phyloP scores from a whole-genome alignment of 352 stramenopile species.

The Phytophthora multivora region DNA sequence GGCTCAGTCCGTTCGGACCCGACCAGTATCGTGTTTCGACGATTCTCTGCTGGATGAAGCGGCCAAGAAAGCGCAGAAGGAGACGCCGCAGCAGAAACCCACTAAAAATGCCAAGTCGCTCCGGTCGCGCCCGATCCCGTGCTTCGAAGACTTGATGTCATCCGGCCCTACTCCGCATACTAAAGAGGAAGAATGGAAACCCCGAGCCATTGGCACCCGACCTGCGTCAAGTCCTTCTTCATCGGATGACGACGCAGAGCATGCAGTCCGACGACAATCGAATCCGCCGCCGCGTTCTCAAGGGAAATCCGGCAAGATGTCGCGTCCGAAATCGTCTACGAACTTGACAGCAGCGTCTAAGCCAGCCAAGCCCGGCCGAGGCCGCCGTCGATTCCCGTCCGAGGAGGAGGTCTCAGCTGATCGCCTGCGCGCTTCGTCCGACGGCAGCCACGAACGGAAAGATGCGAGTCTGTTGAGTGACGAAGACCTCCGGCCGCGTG shows the following conservation, averaged over 20 bases:
- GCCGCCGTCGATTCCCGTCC: conserved; percentile 6
- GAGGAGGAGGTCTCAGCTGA: conserved; percentile 8
- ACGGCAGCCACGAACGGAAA: conserved; percentile 5
- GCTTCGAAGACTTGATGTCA: conserved; percentile 25
- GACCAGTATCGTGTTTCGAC: conserved; percentile 21
- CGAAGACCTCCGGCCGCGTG: conserved; percentile 16
- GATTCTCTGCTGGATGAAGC: conserved; percentile 24
- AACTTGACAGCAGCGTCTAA: conserved; percentile 14
- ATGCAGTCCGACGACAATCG: conserved; percentile 3
- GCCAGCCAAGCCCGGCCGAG: conserved; percentile 6
- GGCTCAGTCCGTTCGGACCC: conserved; percentile 15
- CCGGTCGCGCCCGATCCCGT: conserved; percentile 14
- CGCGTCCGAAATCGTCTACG: conserved; percentile 17
- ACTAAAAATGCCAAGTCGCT: conserved; percentile 17
- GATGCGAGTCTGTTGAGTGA: conserved; percentile 6
- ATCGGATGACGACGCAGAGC: conserved; percentile 12
- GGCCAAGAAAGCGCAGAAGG: conserved; percentile 13
- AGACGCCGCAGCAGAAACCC: not conserved
- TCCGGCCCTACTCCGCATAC: conserved; percentile 7
- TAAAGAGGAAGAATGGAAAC: conserved; percentile 23
- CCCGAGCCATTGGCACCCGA: conserved; percentile 11
- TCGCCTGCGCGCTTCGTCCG: conserved; percentile 21
- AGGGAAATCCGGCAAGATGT: not conserved
- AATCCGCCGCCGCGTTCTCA: conserved; percentile 5
- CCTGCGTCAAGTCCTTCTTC: conserved; percentile 18